A percentile compares a stretch with the other conserved stretches of the same genome.
Conservation (phyloP, 345 rosid genomes). For the Bretschneidera sinensis region DNA sequence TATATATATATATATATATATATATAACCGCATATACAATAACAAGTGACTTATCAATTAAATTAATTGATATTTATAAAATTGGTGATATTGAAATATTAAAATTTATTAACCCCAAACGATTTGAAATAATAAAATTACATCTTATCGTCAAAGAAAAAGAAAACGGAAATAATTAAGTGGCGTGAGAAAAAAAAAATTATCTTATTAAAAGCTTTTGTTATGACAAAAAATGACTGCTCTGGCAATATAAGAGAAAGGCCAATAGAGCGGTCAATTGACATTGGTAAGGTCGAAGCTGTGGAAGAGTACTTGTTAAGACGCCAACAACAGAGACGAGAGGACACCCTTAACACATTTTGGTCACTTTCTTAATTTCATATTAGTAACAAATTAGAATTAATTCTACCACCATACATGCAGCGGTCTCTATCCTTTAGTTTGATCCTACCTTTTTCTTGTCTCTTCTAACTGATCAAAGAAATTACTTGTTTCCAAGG, state of each 20-base stretch:
- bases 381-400: neutral
- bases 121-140: no score
- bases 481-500: neutral
- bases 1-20: no score
- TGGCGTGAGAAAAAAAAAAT: no score
- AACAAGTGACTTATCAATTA: no score
- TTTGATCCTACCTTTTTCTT: neutral
- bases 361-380: slow-evolving; percentile 7
- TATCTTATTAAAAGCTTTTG: no score
- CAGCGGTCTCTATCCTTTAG: neutral
- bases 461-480: neutral
- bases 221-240: no score
- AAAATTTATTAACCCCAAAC: no score
- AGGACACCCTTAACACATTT: slow-evolving; percentile 14
- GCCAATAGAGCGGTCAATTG: slow-evolving; percentile 20
- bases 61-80: no score
- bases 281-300: slow-evolving; percentile 11
- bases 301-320: neutral
- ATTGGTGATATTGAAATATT: no score
- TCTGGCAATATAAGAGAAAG: neutral
- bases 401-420: neutral
- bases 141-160: no score
- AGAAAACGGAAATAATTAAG: no score
- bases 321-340: slow-evolving; percentile 26
- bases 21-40: no score